These are phyloP conservation scores for Neofusicoccum ribis DNA, from an alignment of 2,329 filamentous ascomycete species.

Conservation along the genomic window DNA sequence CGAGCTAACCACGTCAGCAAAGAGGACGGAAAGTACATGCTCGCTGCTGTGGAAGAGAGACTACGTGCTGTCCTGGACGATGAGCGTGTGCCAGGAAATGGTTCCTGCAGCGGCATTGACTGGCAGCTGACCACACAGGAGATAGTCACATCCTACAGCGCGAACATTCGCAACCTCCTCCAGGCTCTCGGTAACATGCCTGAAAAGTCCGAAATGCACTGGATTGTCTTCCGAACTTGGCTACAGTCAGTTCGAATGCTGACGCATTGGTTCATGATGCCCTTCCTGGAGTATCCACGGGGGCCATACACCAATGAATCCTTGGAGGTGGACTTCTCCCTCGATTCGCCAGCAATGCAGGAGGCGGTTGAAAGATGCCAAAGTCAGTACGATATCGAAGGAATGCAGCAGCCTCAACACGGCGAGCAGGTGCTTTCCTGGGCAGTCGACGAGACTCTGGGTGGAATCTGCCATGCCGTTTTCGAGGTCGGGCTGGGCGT, in stretches of 20 bases:
- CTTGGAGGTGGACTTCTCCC: conserved; percentile 32
- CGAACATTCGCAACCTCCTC: conserved; percentile 34
- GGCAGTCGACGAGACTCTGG: conserved; percentile 45
- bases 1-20: conserved; percentile 24
- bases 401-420: conserved; percentile 26
- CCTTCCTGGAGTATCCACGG: conserved; percentile 49
- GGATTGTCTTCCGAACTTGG: conserved; percentile 15
- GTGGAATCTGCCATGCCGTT: conserved; percentile 44
- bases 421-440: conserved; percentile 41
- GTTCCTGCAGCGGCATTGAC: conserved; percentile 39
- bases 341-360: conserved; percentile 36
- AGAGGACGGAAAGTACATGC: conserved; percentile 27
- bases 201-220: not conserved
- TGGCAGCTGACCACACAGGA: conserved; percentile 46
- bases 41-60: conserved; percentile 22
- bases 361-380: conserved; percentile 45
- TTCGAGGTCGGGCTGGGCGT: conserved; percentile 46
- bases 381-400: conserved; percentile 41
- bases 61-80: conserved; percentile 22
- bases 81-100: not conserved
- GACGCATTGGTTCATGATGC: conserved; percentile 47
- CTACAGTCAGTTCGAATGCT: conserved; percentile 31
- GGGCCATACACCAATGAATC: conserved; percentile 20
- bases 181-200: conserved; percentile 22
- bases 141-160: conserved; percentile 44